Evolutionary conservation across 768 basidiomycete species (phyloP).

Genomic region (Rhizopogon vesiculosus): DNA sequence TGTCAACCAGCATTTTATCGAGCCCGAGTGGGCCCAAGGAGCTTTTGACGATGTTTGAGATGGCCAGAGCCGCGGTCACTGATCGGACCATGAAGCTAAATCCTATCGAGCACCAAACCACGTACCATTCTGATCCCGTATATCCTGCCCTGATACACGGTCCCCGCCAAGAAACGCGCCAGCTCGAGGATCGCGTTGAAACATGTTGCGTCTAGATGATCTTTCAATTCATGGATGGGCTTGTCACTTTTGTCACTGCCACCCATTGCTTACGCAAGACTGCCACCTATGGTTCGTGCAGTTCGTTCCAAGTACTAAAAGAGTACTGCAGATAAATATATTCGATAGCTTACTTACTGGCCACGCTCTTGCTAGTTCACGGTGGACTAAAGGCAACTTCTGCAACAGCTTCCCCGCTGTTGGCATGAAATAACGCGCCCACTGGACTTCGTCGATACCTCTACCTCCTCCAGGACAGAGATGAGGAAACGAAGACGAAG

Average conservation of each 20-base stretch:
- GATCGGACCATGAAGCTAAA: constrained; percentile 9
- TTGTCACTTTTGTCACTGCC: background rate
- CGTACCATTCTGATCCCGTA: constrained; percentile 93
- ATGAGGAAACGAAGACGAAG: too few species aligned
- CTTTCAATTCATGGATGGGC: background rate
- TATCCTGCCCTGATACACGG: constrained; percentile 90
- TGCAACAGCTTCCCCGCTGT: too few species aligned
- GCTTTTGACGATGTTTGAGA: constrained; percentile 97
- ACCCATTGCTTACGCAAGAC: background rate
- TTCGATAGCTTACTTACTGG: too few species aligned
- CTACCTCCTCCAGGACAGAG: too few species aligned
- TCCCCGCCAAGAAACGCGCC: constrained; percentile 94
- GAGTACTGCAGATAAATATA: too few species aligned
- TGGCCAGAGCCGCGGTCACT: constrained; percentile 95
- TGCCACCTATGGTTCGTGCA: background rate
- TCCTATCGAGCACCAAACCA: background rate
- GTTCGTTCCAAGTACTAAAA: too few species aligned
- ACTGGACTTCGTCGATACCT: too few species aligned
- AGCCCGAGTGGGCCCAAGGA: constrained; percentile 92
- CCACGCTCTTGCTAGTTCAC: too few species aligned
- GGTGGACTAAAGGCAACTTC: too few species aligned
- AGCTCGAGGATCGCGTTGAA: constrained; percentile 87
- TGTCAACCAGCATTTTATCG: constrained; percentile 97
- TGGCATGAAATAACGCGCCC: too few species aligned
- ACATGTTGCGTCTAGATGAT: constrained; percentile 42